Percentiles rank a stretch among this genome's conserved stretches.
Evolutionary conservation across 2,329 filamentous ascomycete species (phyloP).

Genomic region (Simplicillium sp.): DNA sequence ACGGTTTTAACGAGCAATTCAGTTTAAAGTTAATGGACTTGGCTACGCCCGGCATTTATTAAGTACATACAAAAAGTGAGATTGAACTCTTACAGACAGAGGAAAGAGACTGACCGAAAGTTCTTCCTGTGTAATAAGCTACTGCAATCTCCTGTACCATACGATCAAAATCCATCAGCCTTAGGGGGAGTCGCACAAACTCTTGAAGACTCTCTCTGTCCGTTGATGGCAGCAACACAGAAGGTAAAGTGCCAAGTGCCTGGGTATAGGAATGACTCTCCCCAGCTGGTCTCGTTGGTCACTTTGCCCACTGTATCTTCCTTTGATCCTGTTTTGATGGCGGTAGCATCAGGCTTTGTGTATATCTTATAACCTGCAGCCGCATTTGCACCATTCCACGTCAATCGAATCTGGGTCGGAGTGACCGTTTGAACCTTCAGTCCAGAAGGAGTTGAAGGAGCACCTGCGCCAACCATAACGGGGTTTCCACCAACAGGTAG

Average conservation of each 20-base stretch:
- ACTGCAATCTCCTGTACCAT: too few species aligned
- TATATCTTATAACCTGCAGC: conserved; percentile 1
- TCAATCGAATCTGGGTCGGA: neutral
- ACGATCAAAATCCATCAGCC: too few species aligned
- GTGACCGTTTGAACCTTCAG: neutral
- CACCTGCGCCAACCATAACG: neutral
- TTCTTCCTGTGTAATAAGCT: too few species aligned
- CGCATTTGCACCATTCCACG: neutral
- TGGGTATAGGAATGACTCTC: neutral
- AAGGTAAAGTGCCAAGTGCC: neutral
- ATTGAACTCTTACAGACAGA: too few species aligned
- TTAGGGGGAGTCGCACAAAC: too few species aligned
- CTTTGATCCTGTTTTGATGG: neutral
- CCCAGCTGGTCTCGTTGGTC: neutral
- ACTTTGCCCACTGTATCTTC: neutral
- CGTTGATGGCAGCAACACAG: neutral
- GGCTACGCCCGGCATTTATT: too few species aligned
- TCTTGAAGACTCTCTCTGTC: neutral
- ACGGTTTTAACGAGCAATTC: too few species aligned
- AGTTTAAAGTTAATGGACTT: too few species aligned
- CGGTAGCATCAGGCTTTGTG: too few species aligned
- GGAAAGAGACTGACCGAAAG: too few species aligned
- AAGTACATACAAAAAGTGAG: too few species aligned
- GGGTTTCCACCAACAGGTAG: neutral
- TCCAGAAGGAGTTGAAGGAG: neutral